A percentile compares a stretch with the other conserved stretches of the same genome.
These are phyloP conservation scores for Rubus idaeus DNA, from an alignment of 306 rosid species.

Conservation along the genomic window DNA sequence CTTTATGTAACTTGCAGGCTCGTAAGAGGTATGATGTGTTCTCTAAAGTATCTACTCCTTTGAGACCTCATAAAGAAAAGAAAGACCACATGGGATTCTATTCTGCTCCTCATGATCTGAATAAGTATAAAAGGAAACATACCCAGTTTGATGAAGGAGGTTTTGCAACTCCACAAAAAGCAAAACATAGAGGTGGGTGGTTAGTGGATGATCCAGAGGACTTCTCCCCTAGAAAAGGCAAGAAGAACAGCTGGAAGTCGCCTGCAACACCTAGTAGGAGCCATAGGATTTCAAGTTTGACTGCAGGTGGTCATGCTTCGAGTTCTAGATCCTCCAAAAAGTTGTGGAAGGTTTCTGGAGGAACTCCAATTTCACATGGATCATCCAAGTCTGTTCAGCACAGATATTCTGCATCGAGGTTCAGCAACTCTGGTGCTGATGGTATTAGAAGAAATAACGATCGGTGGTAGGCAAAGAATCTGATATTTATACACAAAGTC, in stretches of 20 bases:
- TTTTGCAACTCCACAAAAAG: conserved; percentile 38
- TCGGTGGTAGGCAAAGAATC: conserved; percentile 46
- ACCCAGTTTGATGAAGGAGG: conserved; percentile 39
- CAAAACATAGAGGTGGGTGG: conserved; percentile 56
- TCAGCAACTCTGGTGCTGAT: conserved; percentile 40
- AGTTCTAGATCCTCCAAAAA: conserved; percentile 34
- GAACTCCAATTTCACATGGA: conserved; percentile 41
- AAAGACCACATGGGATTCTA: conserved; percentile 41
- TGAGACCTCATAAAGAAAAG: conserved; percentile 41
- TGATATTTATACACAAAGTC: not conserved
- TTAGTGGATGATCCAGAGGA: conserved; percentile 45
- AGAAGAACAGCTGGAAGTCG: conserved; percentile 34
- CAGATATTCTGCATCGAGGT: conserved; percentile 55
- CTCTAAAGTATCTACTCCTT: conserved; percentile 38
- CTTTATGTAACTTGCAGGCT: conserved; percentile 37
- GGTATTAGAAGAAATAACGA: conserved; percentile 43
- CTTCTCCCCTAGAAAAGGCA: conserved; percentile 35
- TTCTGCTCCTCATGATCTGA: conserved; percentile 59
- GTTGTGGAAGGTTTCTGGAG: conserved; percentile 31
- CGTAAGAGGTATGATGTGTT: conserved; percentile 45
- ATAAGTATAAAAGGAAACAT: conserved; percentile 48
- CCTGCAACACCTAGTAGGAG: conserved; percentile 43
- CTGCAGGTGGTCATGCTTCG: conserved; percentile 38
- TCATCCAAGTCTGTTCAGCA: conserved; percentile 29
- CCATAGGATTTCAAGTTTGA: conserved; percentile 17